Evolutionary conservation across 305 asterid genomes (phyloP).

Genomic region (Plantago coronopus): DNA sequence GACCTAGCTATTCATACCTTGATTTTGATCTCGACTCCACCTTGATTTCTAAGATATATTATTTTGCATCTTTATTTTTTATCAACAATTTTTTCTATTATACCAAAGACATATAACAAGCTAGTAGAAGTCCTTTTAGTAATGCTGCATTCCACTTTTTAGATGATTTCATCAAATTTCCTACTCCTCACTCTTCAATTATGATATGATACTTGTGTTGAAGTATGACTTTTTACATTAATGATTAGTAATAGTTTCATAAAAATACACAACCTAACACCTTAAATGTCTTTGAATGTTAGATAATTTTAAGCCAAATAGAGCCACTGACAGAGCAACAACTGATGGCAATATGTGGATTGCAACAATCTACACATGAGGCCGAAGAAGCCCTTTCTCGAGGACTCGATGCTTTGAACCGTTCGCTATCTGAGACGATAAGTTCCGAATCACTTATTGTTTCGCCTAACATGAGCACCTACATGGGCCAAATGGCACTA

Average conservation of each 20-base stretch:
- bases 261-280: background rate
- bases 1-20: too few relatives aligned
- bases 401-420: slow-evolving; percentile 60
- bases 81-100: too few relatives aligned
- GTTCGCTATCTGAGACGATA: slow-evolving; percentile 50
- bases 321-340: slow-evolving; percentile 77
- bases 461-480: slow-evolving; percentile 52
- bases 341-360: slow-evolving; percentile 45
- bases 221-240: too few relatives aligned
- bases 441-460: slow-evolving; percentile 56
- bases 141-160: too few relatives aligned
- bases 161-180: too few relatives aligned
- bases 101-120: too few relatives aligned
- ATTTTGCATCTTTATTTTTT: too few relatives aligned
- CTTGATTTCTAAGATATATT: too few relatives aligned
- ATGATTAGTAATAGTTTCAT: background rate
- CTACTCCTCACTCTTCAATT: too few relatives aligned
- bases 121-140: too few relatives aligned
- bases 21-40: too few relatives aligned
- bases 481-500: slow-evolving; percentile 69
- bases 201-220: too few relatives aligned
- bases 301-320: slow-evolving; percentile 56
- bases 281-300: background rate
- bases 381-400: slow-evolving; percentile 73
- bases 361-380: slow-evolving; percentile 68